A percentile compares a stretch with the other conserved stretches of the same genome.
Conservation (phyloP, 805 yeast species). For the Teunomyces atbi region DNA sequence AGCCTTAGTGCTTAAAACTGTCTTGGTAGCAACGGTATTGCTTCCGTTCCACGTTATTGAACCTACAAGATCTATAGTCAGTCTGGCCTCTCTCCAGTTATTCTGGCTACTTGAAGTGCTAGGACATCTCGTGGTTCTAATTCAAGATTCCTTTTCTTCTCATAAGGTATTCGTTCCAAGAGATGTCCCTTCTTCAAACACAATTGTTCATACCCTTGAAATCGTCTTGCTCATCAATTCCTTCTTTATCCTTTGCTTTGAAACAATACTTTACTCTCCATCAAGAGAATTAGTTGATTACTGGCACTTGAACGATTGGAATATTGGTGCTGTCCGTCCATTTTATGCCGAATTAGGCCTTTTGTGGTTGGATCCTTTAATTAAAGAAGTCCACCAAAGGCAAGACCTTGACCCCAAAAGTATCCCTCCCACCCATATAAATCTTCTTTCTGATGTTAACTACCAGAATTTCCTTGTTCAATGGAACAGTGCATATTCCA, state of each 20-base stretch:
- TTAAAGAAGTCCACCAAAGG: conserved; percentile 21
- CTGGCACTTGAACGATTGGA: conserved; percentile 9
- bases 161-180: conserved; percentile 7
- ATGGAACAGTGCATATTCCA: conserved; percentile 2
- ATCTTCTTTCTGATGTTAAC: conserved; percentile 1
- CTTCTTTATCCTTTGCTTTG: conserved; percentile 1
- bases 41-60: conserved; percentile 47
- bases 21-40: conserved; percentile 20
- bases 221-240: conserved; percentile 2
- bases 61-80: conserved; percentile 35
- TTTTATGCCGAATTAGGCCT: conserved; percentile 15
- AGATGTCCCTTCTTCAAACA: not conserved
- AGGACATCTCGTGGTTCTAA: not conserved
- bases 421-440: conserved; percentile 10
- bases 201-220: conserved; percentile 7
- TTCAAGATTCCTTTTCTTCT: conserved; percentile 8
- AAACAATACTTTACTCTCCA: conserved; percentile 8
- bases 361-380: conserved; percentile 22
- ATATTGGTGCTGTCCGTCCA: conserved; percentile 11
- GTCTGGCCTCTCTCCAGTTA: conserved; percentile 36
- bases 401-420: conserved; percentile 18
- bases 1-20: not conserved
- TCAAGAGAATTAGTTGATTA: conserved; percentile 10
- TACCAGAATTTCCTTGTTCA: not conserved
- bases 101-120: conserved; percentile 36